Evolutionary conservation across 164 flowering plant species (phyloP), one percentile per base, ranked within the genome.

Genomic region (Magnolia kwangsiensis): DNA sequence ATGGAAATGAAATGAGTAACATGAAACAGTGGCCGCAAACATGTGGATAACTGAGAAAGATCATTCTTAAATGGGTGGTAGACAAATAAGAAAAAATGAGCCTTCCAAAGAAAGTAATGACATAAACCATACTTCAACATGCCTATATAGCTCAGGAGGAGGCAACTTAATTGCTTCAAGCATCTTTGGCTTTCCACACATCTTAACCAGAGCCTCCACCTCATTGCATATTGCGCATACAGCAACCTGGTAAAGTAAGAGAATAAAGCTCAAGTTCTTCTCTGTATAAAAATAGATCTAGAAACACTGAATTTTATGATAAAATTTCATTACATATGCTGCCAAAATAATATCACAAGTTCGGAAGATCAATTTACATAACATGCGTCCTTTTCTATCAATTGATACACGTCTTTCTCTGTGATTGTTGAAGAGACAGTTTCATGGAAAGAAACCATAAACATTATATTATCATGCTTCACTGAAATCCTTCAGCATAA

Each of bases 131-230:
- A 96, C 99, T 85, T 96, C 95, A 73, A 96, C 94, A 83, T 87
- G 94, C 85, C 84, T 88, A 84, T 92, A 91, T 68, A 96, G 89
- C 90, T 92, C 93, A 24, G 94, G 84, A 78, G 99, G 98, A 75
- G 98, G 99, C 70, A 96, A 85, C 67, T 85, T 92, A 72, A 96
- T 90, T n/a, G 97, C 95, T 77, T 96, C 99, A 82, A 90, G 76
- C 98, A 94, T 89, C 86, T 96, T 96, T 59, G 92, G 91, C 71
- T 94, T 96, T 68, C 99, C 99, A 81, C 92, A 93, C 81, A 81
- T 86, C 84, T 85, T 82, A 58, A 88, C 96, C 84, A 96, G 79
- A 71, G 84, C 83, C 64, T 91, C 89, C 85, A 96, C 89, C 79
- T 90, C 97, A 27, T 74, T 85, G 86, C 98, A 96, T 69, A 94